These are phyloP conservation scores for Plasmodium fragile DNA, from an alignment of 169 alveolate genomes.

Conservation along the genomic window DNA sequence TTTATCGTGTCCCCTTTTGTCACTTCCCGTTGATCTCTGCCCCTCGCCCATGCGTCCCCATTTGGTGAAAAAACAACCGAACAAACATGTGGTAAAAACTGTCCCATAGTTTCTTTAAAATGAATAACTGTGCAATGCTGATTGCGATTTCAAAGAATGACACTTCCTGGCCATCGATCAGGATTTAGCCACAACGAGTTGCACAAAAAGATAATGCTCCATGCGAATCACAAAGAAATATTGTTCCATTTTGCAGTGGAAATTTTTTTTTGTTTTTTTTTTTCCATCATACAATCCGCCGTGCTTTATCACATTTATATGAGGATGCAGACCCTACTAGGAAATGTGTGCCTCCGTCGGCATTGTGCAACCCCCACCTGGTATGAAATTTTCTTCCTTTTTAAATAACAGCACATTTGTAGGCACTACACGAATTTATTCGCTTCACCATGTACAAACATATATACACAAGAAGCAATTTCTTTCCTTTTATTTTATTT, in stretches of 20 bases:
- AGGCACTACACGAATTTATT: not conserved
- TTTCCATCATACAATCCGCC: not conserved
- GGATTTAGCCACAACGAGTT: not conserved
- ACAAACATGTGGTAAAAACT: not conserved
- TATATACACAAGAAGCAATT: not conserved
- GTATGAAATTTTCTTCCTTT: not conserved
- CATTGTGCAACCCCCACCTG: not conserved
- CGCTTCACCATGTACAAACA: not conserved
- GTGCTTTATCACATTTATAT: not conserved
- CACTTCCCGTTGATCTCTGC: not conserved
- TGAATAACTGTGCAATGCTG: not conserved
- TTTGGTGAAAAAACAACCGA: not conserved
- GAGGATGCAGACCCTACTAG: not conserved
- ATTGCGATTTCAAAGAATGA: not conserved
- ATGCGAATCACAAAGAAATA: not conserved
- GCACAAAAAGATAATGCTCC: not conserved
- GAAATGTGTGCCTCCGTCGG: not conserved
- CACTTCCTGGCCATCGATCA: not conserved
- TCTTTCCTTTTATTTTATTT: no score
- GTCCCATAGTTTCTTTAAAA: not conserved
- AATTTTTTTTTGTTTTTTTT: no score
- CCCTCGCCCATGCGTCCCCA: not conserved
- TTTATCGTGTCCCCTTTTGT: not conserved
- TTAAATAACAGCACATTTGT: not conserved
- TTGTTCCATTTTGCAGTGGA: not conserved